Evolutionary conservation across 2,329 filamentous ascomycete species (phyloP).

Genomic region (Colletotrichum ledebouriae): DNA sequence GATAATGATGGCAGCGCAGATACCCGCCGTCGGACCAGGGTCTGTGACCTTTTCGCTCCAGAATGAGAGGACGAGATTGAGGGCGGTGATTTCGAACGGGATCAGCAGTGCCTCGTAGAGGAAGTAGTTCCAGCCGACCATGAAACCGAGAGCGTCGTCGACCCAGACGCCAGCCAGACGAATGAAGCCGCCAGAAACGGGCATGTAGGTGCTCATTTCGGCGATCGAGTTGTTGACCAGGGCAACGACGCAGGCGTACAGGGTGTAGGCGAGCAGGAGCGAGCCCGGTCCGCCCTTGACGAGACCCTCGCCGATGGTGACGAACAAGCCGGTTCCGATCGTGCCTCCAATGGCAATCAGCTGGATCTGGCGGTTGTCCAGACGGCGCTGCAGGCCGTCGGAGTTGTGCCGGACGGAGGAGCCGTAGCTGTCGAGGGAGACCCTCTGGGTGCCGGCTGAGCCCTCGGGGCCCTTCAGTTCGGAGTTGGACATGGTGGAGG

Average conservation of each 20-base stretch:
- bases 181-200: slow-evolving; percentile 41
- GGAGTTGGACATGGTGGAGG: slow-evolving; percentile 22
- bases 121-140: slow-evolving; percentile 73
- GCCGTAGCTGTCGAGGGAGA: slow-evolving; percentile 40
- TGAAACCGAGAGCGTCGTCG: slow-evolving; percentile 68
- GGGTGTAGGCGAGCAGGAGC: slow-evolving; percentile 38
- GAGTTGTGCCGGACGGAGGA: slow-evolving; percentile 41
- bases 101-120: slow-evolving; percentile 60
- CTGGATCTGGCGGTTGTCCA: slow-evolving; percentile 54
- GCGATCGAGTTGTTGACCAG: slow-evolving; percentile 55
- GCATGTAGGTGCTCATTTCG: slow-evolving; percentile 53
- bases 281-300: slow-evolving; percentile 40
- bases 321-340: slow-evolving; percentile 63
- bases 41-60: slow-evolving; percentile 43
- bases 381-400: slow-evolving; percentile 54
- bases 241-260: slow-evolving; percentile 50
- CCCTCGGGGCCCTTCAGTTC: slow-evolving; percentile 36
- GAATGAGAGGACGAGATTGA: slow-evolving; percentile 46
- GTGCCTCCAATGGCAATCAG: slow-evolving; percentile 63
- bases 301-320: slow-evolving; percentile 58
- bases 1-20: slow-evolving; percentile 44
- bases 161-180: slow-evolving; percentile 55
- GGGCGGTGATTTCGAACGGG: slow-evolving; percentile 48
- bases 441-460: slow-evolving; percentile 21
- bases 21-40: slow-evolving; percentile 43